Evolutionary conservation across 305 asterid species (phyloP).

Genomic region (Fraxinus sp.): DNA sequence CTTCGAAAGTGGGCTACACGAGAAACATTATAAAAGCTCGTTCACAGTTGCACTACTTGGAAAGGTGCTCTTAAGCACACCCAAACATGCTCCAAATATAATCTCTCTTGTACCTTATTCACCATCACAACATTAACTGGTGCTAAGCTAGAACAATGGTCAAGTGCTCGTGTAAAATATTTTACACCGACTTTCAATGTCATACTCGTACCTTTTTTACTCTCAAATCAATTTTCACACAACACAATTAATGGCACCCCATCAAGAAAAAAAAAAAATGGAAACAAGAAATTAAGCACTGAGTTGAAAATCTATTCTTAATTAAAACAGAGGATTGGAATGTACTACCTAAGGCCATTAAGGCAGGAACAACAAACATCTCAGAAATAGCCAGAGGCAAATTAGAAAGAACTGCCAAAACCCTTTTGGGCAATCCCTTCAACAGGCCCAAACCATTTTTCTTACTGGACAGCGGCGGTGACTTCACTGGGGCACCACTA

Average conservation of each 20-base stretch:
- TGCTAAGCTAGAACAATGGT: not conserved
- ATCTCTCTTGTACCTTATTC: not conserved
- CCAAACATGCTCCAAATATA: not conserved
- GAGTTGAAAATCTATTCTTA: not conserved
- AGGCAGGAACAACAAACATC: constrained; percentile 68
- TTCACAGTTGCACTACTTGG: not conserved
- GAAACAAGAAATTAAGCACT: not conserved
- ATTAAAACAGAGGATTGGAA: not conserved
- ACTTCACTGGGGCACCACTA: constrained; percentile 24
- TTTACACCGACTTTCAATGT: not conserved
- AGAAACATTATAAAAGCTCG: not conserved
- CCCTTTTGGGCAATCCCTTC: constrained; percentile 45
- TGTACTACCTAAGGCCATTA: constrained; percentile 76
- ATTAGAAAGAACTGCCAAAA: constrained; percentile 52
- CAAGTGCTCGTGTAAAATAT: not conserved
- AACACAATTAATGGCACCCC: not conserved
- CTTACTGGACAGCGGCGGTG: constrained; percentile 27
- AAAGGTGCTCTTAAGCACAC: not conserved
- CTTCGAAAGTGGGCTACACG: not conserved
- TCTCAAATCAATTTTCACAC: not conserved
- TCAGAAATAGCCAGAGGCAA: constrained; percentile 74
- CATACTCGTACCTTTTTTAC: not conserved
- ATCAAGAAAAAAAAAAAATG: not conserved
- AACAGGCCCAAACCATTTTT: constrained; percentile 35
- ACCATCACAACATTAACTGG: not conserved